These are phyloP conservation scores for Protomyces inouyei DNA, from an alignment of 1,139 yeast species.

Conservation along the genomic window DNA sequence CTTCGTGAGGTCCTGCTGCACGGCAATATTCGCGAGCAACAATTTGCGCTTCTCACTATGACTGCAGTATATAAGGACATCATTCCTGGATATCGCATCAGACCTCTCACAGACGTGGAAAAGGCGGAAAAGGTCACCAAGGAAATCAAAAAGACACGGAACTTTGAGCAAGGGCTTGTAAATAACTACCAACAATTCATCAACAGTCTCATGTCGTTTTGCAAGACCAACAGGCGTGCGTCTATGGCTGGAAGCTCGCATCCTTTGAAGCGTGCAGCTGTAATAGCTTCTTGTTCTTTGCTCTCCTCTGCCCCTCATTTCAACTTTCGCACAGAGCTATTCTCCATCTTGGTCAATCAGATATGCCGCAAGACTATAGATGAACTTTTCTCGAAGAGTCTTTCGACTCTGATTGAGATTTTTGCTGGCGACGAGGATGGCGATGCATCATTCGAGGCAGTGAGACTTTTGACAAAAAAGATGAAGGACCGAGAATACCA, in stretches of 20 bases:
- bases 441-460: constrained; percentile 68
- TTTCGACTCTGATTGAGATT: constrained; percentile 60
- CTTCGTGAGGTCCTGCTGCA: constrained; percentile 47
- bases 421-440: constrained; percentile 72
- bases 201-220: constrained; percentile 44
- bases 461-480: constrained; percentile 62
- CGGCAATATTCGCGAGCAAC: constrained; percentile 58
- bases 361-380: constrained; percentile 49
- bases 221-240: constrained; percentile 6
- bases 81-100: constrained; percentile 74
- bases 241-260: constrained; percentile 25
- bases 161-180: constrained; percentile 73
- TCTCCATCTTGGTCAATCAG: constrained; percentile 62
- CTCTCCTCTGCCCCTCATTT: constrained; percentile 66
- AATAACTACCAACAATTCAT: constrained; percentile 66
- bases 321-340: constrained; percentile 69
- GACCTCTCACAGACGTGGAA: constrained; percentile 77
- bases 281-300: constrained; percentile 76
- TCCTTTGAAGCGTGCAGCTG: constrained; percentile 53
- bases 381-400: constrained; percentile 53
- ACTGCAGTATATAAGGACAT: constrained; percentile 79
- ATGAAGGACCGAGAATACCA: constrained; percentile 68
- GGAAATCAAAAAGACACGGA: constrained; percentile 71
- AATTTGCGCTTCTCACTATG: constrained; percentile 69
- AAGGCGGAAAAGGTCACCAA: constrained; percentile 69